These are phyloP conservation scores for Kuraishia capsulata DNA, from an alignment of 805 yeast genomes.

Conservation along the genomic window DNA sequence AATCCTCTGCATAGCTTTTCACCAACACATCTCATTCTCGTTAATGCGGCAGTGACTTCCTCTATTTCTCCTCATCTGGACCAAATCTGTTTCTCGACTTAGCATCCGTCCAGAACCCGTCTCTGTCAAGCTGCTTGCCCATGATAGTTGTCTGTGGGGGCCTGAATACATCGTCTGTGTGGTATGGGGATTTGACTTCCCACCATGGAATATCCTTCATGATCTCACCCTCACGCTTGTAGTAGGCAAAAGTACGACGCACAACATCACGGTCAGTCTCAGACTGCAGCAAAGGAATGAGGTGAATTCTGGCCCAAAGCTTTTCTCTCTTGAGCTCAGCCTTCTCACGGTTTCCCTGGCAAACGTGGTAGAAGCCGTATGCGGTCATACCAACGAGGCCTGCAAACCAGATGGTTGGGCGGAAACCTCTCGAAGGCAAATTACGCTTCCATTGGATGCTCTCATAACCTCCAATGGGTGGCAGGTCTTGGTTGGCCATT, in stretches of 20 bases:
- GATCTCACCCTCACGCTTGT: conserved; percentile 60
- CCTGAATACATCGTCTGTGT: conserved; percentile 22
- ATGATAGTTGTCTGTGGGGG: conserved; percentile 26
- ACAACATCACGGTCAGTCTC: conserved; percentile 75
- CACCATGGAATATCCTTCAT: conserved; percentile 57
- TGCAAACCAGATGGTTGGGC: conserved; percentile 65
- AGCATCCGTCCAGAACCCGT: conserved; percentile 17
- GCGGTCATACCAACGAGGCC: conserved; percentile 54
- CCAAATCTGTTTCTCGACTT: conserved; percentile 21
- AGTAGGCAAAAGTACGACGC: conserved; percentile 58
- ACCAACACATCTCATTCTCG: no score
- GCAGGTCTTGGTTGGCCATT: conserved; percentile 56
- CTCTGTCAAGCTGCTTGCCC: conserved; percentile 25
- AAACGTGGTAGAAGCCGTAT: conserved; percentile 63
- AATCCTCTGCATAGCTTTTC: no score
- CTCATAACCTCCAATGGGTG: conserved; percentile 81
- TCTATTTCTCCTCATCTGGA: conserved; percentile 1
- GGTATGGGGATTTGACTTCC: conserved; percentile 38
- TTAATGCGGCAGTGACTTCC: no score
- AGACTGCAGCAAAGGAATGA: conserved; percentile 69
- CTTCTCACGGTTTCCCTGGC: conserved; percentile 64
- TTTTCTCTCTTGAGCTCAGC: conserved; percentile 69
- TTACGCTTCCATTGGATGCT: conserved; percentile 86
- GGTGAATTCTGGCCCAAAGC: conserved; percentile 65
- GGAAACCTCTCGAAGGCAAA: conserved; percentile 76